Conservation (phyloP, 73 alveolate species). For the Tetrahymena elliotti region DNA sequence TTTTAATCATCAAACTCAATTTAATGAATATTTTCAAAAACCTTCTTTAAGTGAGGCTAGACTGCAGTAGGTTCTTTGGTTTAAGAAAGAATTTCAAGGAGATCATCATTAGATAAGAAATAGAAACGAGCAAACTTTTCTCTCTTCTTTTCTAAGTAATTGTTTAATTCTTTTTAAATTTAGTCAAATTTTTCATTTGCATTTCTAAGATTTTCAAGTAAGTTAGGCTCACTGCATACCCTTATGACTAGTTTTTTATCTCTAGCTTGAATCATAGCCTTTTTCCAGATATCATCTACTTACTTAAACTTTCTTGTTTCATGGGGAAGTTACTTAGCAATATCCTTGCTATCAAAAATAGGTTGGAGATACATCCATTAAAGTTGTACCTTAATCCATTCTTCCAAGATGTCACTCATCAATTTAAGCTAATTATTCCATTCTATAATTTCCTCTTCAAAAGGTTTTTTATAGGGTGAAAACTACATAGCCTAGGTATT, state of each 20-base stretch:
- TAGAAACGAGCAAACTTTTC: conserved; percentile 90
- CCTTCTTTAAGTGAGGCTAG: conserved; percentile 88
- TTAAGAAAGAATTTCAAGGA: conserved; percentile 94
- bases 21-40: conserved; percentile 82
- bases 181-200: conserved; percentile 85
- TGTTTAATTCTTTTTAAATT: conserved; percentile 91
- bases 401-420: conserved; percentile 98
- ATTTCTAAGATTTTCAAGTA: conserved; percentile 77
- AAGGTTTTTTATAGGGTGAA: conserved; percentile 98
- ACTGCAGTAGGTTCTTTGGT: conserved; percentile 98
- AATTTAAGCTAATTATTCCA: conserved; percentile 96
- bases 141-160: conserved; percentile 95
- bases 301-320: conserved; percentile 88
- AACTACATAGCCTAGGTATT: conserved; percentile 98
- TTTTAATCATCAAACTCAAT: conserved; percentile 73
- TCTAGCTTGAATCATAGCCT: conserved; percentile 82
- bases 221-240: conserved; percentile 80
- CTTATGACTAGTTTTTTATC: conserved; percentile 77
- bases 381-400: conserved; percentile 97
- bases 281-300: conserved; percentile 88
- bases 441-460: conserved; percentile 96
- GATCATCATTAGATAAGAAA: conserved; percentile 95
- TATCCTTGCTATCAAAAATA: conserved; percentile 92
- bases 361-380: conserved; percentile 96
- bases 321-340: conserved; percentile 88